phyloP scores from a whole-genome alignment of 2,329 filamentous ascomycete species.

The Clarireedia homoeocarpa region DNA sequence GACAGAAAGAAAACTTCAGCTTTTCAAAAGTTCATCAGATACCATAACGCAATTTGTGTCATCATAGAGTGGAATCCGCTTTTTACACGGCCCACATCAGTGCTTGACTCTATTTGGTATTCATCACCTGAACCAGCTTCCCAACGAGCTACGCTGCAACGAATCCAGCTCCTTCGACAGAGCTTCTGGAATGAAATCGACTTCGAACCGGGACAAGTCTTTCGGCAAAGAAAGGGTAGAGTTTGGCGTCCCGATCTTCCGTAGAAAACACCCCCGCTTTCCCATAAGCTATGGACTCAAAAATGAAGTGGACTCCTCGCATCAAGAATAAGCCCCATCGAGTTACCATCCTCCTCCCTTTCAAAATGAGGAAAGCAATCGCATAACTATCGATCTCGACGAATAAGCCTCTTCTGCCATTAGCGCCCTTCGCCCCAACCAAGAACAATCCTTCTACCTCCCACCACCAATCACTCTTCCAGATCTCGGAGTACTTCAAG shows the following conservation, averaged over 20 bases:
- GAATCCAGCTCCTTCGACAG: conserved; percentile 62
- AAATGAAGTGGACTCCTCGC: conserved; percentile 65
- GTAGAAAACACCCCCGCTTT: conserved; percentile 36
- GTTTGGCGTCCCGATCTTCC: conserved; percentile 17
- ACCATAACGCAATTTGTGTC: conserved; percentile 43
- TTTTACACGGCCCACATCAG: conserved; percentile 54
- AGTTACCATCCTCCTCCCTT: conserved; percentile 63
- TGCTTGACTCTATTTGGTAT: conserved; percentile 98
- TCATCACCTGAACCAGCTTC: conserved; percentile 67
- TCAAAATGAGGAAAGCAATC: conserved; percentile 60
- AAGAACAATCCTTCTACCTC: conserved; percentile 35
- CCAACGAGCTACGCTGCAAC: neutral
- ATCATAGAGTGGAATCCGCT: conserved; percentile 33
- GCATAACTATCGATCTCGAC: conserved; percentile 98
- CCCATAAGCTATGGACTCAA: conserved; percentile 45
- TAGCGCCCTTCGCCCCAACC: conserved; percentile 36
- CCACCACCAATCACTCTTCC: conserved; percentile 24
- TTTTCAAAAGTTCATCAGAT: conserved; percentile 35
- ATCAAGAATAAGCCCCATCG: conserved; percentile 99
- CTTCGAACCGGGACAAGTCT: conserved; percentile 26
- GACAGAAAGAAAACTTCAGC: neutral
- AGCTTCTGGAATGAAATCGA: conserved; percentile 40
- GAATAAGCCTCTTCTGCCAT: conserved; percentile 56
- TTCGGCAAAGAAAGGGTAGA: conserved; percentile 29
- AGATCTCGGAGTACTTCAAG: conserved; percentile 30